phyloP scores from a whole-genome alignment of 2,329 filamentous ascomycete species.

The Metarhizium anisopliae region DNA sequence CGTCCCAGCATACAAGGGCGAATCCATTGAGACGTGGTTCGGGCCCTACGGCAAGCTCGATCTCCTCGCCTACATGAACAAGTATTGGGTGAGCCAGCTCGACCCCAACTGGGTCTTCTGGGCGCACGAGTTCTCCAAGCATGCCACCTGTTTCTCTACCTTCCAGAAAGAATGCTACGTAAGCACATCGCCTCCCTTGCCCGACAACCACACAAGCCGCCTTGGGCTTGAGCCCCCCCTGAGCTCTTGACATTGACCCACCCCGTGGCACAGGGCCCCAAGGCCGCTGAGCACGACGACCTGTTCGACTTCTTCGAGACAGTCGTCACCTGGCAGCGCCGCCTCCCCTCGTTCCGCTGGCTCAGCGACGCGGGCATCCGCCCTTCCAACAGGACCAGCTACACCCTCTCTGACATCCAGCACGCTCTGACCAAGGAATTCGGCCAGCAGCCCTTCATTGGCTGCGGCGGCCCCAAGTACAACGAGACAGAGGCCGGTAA shows the following conservation, averaged over 20 bases:
- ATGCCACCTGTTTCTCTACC: slow-evolving; percentile 58
- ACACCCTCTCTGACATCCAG: slow-evolving; percentile 45
- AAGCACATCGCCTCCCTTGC: slow-evolving; percentile 1
- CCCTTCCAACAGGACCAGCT: slow-evolving; percentile 50
- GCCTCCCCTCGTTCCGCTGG: slow-evolving; percentile 52
- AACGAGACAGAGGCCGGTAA: slow-evolving; percentile 51
- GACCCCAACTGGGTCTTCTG: slow-evolving; percentile 51
- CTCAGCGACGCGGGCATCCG: slow-evolving; percentile 42
- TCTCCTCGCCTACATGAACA: slow-evolving; percentile 57
- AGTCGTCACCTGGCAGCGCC: slow-evolving; percentile 45
- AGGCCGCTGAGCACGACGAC: slow-evolving; percentile 46
- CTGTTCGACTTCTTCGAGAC: slow-evolving; percentile 57
- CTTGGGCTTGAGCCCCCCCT: too few relatives aligned
- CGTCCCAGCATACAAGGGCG: slow-evolving; percentile 50
- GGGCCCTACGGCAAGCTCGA: slow-evolving; percentile 48
- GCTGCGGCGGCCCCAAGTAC: slow-evolving; percentile 50
- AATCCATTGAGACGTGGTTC: slow-evolving; percentile 49
- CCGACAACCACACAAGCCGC: too few relatives aligned
- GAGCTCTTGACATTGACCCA: neutral
- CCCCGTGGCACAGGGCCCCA: slow-evolving; percentile 30
- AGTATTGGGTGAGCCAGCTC: slow-evolving; percentile 50
- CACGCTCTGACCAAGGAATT: slow-evolving; percentile 37
- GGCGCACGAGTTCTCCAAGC: slow-evolving; percentile 61
- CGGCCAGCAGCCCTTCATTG: slow-evolving; percentile 49
- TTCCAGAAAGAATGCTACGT: slow-evolving; percentile 57